Conservation (phyloP, 148 eudicot genomes). For the Bassia scoparia region DNA sequence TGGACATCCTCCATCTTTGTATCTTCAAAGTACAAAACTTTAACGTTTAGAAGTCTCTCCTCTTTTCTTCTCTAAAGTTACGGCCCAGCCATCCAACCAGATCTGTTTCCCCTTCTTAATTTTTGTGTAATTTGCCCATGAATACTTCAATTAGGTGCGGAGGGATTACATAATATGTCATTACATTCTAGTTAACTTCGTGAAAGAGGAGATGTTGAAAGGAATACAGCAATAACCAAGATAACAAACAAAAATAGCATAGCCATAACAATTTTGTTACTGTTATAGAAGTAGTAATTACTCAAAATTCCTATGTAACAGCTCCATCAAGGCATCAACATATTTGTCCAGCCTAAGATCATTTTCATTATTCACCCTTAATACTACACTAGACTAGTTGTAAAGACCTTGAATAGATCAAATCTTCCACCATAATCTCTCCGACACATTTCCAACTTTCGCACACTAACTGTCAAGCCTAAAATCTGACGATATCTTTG, state of each 20-base stretch:
- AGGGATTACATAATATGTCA: background rate
- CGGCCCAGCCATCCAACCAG: background rate
- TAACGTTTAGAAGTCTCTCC: background rate
- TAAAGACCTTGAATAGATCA: background rate
- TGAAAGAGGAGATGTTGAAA: background rate
- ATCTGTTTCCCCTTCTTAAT: background rate
- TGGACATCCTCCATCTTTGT: background rate
- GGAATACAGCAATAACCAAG: background rate
- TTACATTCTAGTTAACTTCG: background rate
- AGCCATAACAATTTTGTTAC: background rate
- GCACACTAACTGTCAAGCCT: background rate
- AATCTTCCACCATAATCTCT: background rate
- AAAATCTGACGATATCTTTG: background rate
- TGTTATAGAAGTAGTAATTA: background rate
- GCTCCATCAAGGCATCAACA: too few species aligned
- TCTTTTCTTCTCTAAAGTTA: background rate
- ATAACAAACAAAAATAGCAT: background rate
- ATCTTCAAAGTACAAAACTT: background rate
- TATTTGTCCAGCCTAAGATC: conserved; percentile 1
- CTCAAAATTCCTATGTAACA: background rate
- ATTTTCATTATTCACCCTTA: background rate
- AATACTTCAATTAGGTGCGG: background rate
- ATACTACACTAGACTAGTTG: background rate
- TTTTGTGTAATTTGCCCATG: background rate
- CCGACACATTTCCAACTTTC: background rate